phyloP scores from a whole-genome alignment of 129 eudicot genomes.

The Flaveria bidentis region DNA sequence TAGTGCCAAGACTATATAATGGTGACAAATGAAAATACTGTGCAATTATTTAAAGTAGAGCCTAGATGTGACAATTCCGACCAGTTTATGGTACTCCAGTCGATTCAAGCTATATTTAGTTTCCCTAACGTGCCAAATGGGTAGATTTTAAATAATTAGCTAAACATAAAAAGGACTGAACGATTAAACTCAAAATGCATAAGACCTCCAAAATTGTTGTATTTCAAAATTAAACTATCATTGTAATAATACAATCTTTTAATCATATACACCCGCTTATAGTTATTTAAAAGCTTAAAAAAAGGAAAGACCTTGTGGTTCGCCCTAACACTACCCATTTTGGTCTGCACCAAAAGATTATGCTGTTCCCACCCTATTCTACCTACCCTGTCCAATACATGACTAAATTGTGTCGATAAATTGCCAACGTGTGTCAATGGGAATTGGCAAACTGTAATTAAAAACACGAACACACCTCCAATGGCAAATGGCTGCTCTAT shows the following conservation, averaged over 20 bases:
- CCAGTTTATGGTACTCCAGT: background rate
- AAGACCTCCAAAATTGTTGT: background rate
- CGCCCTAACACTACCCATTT: background rate
- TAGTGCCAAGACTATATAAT: background rate
- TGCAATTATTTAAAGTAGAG: too few species aligned
- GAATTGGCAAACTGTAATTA: background rate
- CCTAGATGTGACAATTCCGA: background rate
- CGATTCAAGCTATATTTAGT: too few species aligned
- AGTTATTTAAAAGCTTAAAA: background rate
- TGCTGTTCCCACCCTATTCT: too few species aligned
- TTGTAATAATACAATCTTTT: background rate
- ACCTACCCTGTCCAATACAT: background rate
- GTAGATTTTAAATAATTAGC: too few species aligned
- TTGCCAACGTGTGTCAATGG: background rate
- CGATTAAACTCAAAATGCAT: background rate
- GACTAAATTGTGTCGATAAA: background rate
- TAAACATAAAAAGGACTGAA: too few species aligned
- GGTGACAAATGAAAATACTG: background rate
- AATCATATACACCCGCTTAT: background rate
- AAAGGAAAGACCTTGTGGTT: background rate
- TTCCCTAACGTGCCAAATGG: too few species aligned
- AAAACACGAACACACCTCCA: slow-evolving; percentile 66
- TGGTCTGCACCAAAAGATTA: background rate
- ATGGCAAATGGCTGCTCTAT: slow-evolving; percentile 95
- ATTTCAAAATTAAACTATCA: background rate